Evolutionary conservation across 2,329 filamentous ascomycete genomes (phyloP), one percentile per base, ranked within the genome.

Genomic region (Fusarium ramigenum): DNA sequence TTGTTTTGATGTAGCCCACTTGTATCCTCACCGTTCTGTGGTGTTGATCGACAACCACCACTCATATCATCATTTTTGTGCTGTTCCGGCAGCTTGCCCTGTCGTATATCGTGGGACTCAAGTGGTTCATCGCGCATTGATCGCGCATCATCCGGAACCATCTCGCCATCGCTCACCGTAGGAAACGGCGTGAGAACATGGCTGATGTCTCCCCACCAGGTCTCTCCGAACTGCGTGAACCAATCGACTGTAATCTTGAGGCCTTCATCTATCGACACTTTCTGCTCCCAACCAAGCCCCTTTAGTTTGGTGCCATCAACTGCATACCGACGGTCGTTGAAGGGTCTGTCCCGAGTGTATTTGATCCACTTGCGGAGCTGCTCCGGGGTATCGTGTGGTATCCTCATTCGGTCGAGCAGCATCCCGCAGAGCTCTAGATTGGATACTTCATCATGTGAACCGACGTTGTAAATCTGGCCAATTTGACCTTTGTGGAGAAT

Each of bases 401-500:
- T 86, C 25, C 85, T 86, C 79, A 94, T 90, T 63, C 91, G 85
- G 37, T 85, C 84, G 32, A 95, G 85, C 23, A 96, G 85, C 80
- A 87, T 89, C 66, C 84, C 82, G 81, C 93, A 93, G 10, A 96
- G 85, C 6, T 91, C 86, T 23, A 93, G 84, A 79, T 95, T 95
- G 72, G 92, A 93, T 52, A 95, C 88, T 79, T 95, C 93, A 79
- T 95, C 92, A 68, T 88, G 87, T 0, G 93, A 95, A 49, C 92
- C 92, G 15, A 96, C 92, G 73, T 96, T 96, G 86, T 96, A 96
- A 68, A 93, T 89, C 77, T 95, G 91, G 2, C 93, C 93, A 39
- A 93, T 85, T 56, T 87, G 84, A 25, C 93, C 93, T 77, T 90
- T 91, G 86, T 96, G 93, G 30, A 96, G 87, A 77, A 96, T 94